Percentiles rank a stretch among this genome's conserved stretches.
Conservation (phyloP, 192 early-diverging fungal species). For the Gaertneriomyces sp. region DNA sequence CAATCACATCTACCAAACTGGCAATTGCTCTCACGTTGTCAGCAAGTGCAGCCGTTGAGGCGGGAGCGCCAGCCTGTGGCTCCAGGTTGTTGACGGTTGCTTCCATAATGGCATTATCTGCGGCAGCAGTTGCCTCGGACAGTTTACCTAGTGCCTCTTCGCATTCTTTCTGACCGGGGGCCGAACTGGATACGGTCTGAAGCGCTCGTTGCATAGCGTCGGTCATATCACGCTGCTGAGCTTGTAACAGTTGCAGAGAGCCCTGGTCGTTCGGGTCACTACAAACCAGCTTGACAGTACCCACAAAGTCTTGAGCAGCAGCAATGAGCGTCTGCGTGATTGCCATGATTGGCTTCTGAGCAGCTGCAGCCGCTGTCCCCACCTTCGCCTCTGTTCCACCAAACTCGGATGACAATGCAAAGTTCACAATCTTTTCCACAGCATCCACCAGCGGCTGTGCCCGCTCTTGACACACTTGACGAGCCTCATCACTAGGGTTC, state of each 20-base stretch:
- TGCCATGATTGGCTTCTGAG: conserved; percentile 46
- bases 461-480: conserved; percentile 31
- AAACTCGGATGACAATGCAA: conserved; percentile 40
- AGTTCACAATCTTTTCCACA: conserved; percentile 38
- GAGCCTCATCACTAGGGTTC: conserved; percentile 24
- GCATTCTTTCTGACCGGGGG: conserved; percentile 58
- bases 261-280: conserved; percentile 40
- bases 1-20: conserved; percentile 45
- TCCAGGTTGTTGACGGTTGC: conserved; percentile 42
- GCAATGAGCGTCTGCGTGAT: conserved; percentile 31
- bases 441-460: conserved; percentile 40
- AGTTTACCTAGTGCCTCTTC: conserved; percentile 42
- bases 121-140: conserved; percentile 21
- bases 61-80: conserved; percentile 18
- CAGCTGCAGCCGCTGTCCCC: conserved; percentile 21
- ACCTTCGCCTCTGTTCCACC: conserved; percentile 43
- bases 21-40: conserved; percentile 41
- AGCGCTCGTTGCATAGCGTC: conserved; percentile 35
- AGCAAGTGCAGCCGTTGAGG: conserved; percentile 31
- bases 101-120: conserved; percentile 51
- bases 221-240: conserved; percentile 23
- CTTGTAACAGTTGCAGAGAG: conserved; percentile 27
- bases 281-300: conserved; percentile 41
- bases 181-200: conserved; percentile 28
- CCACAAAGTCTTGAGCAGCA: conserved; percentile 35